Base-by-base conservation (phyloP, 495 filamentous ascomycete species). In the Lophium mytilinum region DNA sequence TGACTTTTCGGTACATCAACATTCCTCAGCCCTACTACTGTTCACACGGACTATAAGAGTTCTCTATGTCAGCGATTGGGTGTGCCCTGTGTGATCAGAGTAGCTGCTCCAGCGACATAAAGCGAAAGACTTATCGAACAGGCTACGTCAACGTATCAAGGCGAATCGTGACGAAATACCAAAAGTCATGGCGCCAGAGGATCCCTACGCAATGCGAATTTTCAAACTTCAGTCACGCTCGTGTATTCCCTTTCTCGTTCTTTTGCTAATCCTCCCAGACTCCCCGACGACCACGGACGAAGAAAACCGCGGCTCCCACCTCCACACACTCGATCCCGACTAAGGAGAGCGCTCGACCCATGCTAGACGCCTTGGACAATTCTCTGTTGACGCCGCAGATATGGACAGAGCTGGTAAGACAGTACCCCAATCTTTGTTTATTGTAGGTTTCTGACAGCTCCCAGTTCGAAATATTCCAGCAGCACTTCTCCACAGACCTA, bases 401-500 rank as follows among this genome's bases (percentile, higher is more conserved):
- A 14, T 76, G 73, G 71, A 66, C 58, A 18, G 65, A 75, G 57
- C 62, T 77, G 52, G 71, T 73, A 61, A 54, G 68, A 42, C 37
- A 50, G 53, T 19, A 35, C 7, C 37, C 9, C 30, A 15, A 18
- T 35, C 5, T 48, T 60, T n/a, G 24, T 3, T 3, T 30, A 30
- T 6, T 30, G 24, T 30, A 30, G 21, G 10, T 55, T 18, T 35
- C 36, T 58, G 21, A 68, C 66, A 40, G 55, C 37, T 46, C 72
- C 35, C 68, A 89, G 58, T 87, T 89, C 61, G 87, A 90, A 58
- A 80, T 89, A 47, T 95, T 89, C 68, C 83, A 90, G 71, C 75
- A 87, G 14, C 87, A 95, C 68, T 92, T 85, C 66, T 86, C 86
- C 0, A 85, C 88, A 0, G 83, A 91, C 48, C 76, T 95, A 47